phyloP scores from a whole-genome alignment of 306 rosid genomes.

The Biancaea sappan region DNA sequence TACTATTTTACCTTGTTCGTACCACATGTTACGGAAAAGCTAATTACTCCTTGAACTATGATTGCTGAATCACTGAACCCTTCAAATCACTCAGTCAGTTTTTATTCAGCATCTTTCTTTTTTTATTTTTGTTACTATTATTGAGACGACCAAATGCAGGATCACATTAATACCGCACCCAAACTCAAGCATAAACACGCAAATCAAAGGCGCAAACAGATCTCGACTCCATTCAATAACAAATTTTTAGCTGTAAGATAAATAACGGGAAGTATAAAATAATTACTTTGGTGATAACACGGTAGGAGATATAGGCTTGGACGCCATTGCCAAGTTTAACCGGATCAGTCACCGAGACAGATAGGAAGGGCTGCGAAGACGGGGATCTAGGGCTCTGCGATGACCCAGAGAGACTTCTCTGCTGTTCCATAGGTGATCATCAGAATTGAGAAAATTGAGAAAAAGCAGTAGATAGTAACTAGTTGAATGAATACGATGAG shows the following conservation, averaged over 20 bases:
- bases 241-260: conserved; percentile 2
- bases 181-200: background rate
- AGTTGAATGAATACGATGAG: background rate
- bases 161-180: background rate
- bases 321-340: conserved; percentile 95
- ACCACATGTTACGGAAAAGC: background rate
- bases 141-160: background rate
- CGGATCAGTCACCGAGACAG: conserved; percentile 83
- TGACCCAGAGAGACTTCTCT: conserved; percentile 60
- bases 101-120: background rate
- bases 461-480: background rate
- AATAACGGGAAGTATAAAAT: background rate
- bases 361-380: conserved; percentile 71
- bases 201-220: conserved; percentile 2
- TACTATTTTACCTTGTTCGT: conserved; percentile 16
- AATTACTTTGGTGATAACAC: conserved; percentile 79
- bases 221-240: background rate
- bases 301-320: conserved; percentile 87
- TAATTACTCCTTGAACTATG: background rate
- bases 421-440: conserved; percentile 62
- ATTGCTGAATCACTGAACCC: conserved; percentile 3
- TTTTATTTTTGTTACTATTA: background rate
- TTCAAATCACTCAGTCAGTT: conserved; percentile 1
- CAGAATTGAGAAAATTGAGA: background rate
- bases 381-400: conserved; percentile 92